These are phyloP conservation scores for Talaromyces thailandensis DNA, from an alignment of 495 filamentous ascomycete species.

Conservation along the genomic window DNA sequence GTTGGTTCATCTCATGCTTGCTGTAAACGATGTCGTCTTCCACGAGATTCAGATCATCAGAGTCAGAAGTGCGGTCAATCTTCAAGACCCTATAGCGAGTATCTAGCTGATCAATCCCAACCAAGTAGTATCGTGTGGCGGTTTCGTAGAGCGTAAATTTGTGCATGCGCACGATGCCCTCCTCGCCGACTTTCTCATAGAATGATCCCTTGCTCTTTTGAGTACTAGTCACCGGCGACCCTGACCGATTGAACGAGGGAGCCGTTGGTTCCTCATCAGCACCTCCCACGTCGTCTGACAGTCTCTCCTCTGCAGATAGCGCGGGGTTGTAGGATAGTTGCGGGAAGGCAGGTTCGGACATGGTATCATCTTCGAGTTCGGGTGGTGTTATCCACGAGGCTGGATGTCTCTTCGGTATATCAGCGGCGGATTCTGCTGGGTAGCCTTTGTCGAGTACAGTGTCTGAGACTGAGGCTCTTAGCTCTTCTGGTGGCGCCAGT, in stretches of 20 bases:
- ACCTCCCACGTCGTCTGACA: slow-evolving; percentile 20
- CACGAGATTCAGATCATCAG: slow-evolving; percentile 68
- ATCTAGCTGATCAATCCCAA: slow-evolving; percentile 84
- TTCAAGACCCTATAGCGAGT: slow-evolving; percentile 84
- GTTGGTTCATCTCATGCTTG: slow-evolving; percentile 84
- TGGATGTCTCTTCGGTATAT: not conserved
- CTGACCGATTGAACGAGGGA: slow-evolving; percentile 32
- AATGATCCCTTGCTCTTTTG: slow-evolving; percentile 36
- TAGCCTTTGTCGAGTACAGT: not conserved
- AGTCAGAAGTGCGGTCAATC: slow-evolving; percentile 81
- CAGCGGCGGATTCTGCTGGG: not conserved
- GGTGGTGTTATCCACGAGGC: not conserved
- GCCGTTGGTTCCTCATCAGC: slow-evolving; percentile 36
- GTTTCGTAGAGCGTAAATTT: slow-evolving; percentile 95
- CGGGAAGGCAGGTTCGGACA: not conserved
- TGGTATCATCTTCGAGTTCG: not conserved
- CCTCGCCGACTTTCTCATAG: slow-evolving; percentile 55
- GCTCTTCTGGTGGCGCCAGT: not conserved
- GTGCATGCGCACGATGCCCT: slow-evolving; percentile 79
- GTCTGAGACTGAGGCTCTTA: slow-evolving; percentile 1
- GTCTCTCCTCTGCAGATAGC: slow-evolving; percentile 14
- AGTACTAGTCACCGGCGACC: slow-evolving; percentile 25
- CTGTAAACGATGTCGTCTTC: slow-evolving; percentile 95
- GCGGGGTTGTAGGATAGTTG: slow-evolving; percentile 16
- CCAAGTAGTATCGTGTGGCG: slow-evolving; percentile 82